These are phyloP conservation scores for Fusarium sp. DNA, from an alignment of 2,329 filamentous ascomycete genomes.

Conservation along the genomic window DNA sequence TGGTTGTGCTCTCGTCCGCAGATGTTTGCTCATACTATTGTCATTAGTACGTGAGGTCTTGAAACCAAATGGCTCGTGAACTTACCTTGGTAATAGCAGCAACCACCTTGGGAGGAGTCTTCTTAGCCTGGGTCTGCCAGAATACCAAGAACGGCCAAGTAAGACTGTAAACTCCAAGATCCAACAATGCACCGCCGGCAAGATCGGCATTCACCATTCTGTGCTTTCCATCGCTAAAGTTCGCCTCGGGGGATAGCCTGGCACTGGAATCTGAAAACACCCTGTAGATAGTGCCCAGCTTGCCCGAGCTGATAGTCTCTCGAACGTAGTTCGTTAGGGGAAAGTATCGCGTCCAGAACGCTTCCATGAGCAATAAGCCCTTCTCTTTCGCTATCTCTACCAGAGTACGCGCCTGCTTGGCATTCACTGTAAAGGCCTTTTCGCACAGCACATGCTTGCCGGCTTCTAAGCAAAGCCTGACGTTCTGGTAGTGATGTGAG, in stretches of 20 bases:
- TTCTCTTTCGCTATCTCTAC: slow-evolving; percentile 77
- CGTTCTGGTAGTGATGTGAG: slow-evolving; percentile 91
- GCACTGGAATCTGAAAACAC: slow-evolving; percentile 49
- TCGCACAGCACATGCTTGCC: slow-evolving; percentile 91
- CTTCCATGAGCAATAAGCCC: slow-evolving; percentile 82
- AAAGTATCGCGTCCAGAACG: slow-evolving; percentile 90
- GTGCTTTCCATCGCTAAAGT: slow-evolving; percentile 58
- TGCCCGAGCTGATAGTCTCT: slow-evolving; percentile 67
- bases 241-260: not conserved
- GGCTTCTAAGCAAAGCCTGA: slow-evolving; percentile 80
- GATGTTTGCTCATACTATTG: slow-evolving; percentile 60
- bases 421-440: slow-evolving; percentile 88
- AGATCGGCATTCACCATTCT: slow-evolving; percentile 85
- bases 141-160: slow-evolving; percentile 91
- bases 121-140: slow-evolving; percentile 76
- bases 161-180: slow-evolving; percentile 86
- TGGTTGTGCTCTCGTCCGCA: slow-evolving; percentile 80
- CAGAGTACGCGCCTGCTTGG: slow-evolving; percentile 77
- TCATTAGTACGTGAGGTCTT: not conserved
- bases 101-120: slow-evolving; percentile 74
- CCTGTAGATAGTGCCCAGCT: slow-evolving; percentile 69
- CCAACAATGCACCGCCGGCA: slow-evolving; percentile 83
- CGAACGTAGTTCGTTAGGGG: slow-evolving; percentile 80
- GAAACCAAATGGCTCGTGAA: not conserved
- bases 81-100: slow-evolving; percentile 65